A percentile compares a stretch with the other conserved stretches of the same genome.
These are phyloP conservation scores for Globisporangium rhizosaccharum DNA, from an alignment of 352 stramenopile genomes.

Conservation along the genomic window DNA sequence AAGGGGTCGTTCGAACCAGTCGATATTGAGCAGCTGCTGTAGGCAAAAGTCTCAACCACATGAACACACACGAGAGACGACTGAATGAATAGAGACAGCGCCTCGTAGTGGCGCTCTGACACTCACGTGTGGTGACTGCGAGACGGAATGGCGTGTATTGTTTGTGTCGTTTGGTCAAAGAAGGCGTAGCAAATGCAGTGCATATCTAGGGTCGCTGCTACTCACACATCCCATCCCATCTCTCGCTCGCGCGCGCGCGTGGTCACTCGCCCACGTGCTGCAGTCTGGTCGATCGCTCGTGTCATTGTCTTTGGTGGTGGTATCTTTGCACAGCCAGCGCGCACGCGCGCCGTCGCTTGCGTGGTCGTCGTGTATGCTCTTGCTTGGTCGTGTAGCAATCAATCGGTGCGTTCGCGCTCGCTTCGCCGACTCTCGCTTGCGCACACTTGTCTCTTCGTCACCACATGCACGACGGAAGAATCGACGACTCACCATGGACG, in stretches of 20 bases:
- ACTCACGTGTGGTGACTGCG: background rate
- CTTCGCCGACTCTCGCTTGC: background rate
- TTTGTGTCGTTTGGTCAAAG: conserved; percentile 5
- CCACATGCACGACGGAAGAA: background rate
- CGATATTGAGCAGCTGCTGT: conserved; percentile 70
- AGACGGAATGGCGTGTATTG: background rate
- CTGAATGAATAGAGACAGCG: too few relatives aligned
- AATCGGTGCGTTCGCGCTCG: background rate
- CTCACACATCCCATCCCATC: background rate
- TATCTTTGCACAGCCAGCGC: too few relatives aligned
- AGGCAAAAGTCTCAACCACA: background rate
- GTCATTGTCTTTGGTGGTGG: too few relatives aligned
- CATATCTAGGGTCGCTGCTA: conserved; percentile 1
- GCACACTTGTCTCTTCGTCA: background rate
- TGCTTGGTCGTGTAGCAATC: background rate
- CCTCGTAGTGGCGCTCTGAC: background rate
- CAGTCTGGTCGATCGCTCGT: too few relatives aligned
- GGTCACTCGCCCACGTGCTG: background rate
- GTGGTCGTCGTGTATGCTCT: too few relatives aligned
- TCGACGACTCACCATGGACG: conserved; percentile 2
- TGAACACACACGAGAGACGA: background rate
- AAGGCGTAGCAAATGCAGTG: background rate
- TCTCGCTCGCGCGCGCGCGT: background rate
- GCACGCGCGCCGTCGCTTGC: background rate
- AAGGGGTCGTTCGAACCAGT: conserved; percentile 71